Conservation (phyloP, 805 yeast species). For the fission yeast (Schizosaccharomyces pombe) region ASM294v3 CU329670.1:1828501-1829000, state of each 20-base stretch:
- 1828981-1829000: conserved; percentile 24
- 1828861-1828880: conserved; percentile 22
- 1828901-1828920: conserved; percentile 19
- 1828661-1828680: conserved; percentile 17
- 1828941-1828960: conserved; percentile 10
- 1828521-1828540: not conserved
- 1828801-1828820: conserved; percentile 17
- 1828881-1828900: conserved; percentile 23
- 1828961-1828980: conserved; percentile 18
- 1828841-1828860: conserved; percentile 18
- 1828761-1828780: conserved; percentile 19
- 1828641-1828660: conserved; percentile 15
- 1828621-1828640: conserved; percentile 25
- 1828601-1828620: conserved; percentile 21
- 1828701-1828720: conserved; percentile 22
- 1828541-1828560: conserved; percentile 1
- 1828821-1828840: conserved; percentile 15
- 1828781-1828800: conserved; percentile 29
- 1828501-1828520: not conserved
- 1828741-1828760: conserved; percentile 23
- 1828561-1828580: conserved; percentile 7
- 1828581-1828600: conserved; percentile 14
- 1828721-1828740: conserved; percentile 17
- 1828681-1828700: conserved; percentile 20
- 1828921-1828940: conserved; percentile 15